phyloP scores from a whole-genome alignment of 73 alveolate genomes.

The Diophrys appendiculata region DNA sequence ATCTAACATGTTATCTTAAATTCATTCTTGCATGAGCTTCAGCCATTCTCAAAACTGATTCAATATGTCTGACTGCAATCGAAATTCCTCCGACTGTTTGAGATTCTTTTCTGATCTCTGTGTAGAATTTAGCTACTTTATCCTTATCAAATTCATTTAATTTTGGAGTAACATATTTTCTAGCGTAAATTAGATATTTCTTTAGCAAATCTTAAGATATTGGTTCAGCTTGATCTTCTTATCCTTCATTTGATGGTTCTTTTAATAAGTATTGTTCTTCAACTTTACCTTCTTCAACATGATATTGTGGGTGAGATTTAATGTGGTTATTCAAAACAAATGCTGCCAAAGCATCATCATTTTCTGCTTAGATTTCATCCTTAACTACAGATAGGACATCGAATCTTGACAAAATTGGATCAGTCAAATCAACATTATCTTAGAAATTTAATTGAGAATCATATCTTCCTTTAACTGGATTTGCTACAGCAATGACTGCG shows the following conservation, averaged over 20 bases:
- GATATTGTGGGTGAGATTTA: conserved; percentile 90
- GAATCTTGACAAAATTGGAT: conserved; percentile 99
- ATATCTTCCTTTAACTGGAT: conserved; percentile 97
- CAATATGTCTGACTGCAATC: conserved; percentile 98
- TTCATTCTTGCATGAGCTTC: conserved; percentile 99
- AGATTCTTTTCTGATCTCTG: conserved; percentile 91
- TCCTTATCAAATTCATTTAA: conserved; percentile 92
- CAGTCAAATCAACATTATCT: conserved; percentile 99
- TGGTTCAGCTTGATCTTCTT: background rate
- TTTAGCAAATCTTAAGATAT: conserved; percentile 84
- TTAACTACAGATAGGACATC: conserved; percentile 98
- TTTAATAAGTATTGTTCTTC: background rate
- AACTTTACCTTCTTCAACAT: conserved; percentile 31
- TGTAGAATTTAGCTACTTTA: conserved; percentile 92
- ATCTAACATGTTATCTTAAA: conserved; percentile 92
- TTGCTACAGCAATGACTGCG: conserved; percentile 97
- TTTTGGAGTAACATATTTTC: conserved; percentile 91
- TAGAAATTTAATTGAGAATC: conserved; percentile 92
- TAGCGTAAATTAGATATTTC: conserved; percentile 96
- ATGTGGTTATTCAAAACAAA: conserved; percentile 98
- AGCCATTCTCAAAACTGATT: conserved; percentile 96
- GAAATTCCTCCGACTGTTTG: conserved; percentile 92
- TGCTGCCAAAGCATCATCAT: conserved; percentile 96
- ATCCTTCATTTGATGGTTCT: conserved; percentile 5
- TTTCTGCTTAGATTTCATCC: conserved; percentile 93